Base-by-base conservation (phyloP, 306 rosid genomes). In the Quercus gilva region DNA sequence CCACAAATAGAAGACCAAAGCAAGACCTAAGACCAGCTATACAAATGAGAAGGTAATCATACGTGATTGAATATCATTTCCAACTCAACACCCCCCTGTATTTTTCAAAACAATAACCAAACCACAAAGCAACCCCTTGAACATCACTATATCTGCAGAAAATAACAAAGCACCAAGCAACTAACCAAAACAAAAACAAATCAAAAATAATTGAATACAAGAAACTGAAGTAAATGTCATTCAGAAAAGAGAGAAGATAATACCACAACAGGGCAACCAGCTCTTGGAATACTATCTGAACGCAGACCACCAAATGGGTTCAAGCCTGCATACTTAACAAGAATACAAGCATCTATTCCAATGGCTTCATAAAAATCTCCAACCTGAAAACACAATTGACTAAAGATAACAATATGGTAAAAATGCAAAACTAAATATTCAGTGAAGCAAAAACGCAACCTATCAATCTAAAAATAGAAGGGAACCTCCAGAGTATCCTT, bases 191-290 rank as follows among this genome's bases (percentile, higher is more conserved):
- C 58, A 28, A 63, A 25, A 29, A 28, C 13, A 55, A 23, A 71
- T 63, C 10, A 68, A 33, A 21, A 61, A 6, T 28, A 69, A 41
- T 73, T 61, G 59, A 61, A 18, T 45, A 82, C 57, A 73, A 73
- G 41, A 76, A 35, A 75, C 26, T 71, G 77, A 53, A 83, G 21
- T n/a, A 57, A 55, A 70, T 52, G 74, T 64, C 75, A 45, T 68
- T 64, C 45, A 11, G 52, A 73, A 17, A 61, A 73, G 29, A 75
- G 82, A 70, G 59, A 76, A 70, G 49, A 4, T 63, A 69, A 73
- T 94, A 94, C 98, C 97, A 94, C 86, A 82, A 94, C 97, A 33
- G 95, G 98, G 84, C 97, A 94, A 79, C 98, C 97, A 83, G 98
- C 98, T 86, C 83, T 91, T 28, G 98, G 98, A 81, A 87, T 77